Conservation (phyloP, 2,329 filamentous ascomycete species). For the Colletotrichum chlorophyti region DNA sequence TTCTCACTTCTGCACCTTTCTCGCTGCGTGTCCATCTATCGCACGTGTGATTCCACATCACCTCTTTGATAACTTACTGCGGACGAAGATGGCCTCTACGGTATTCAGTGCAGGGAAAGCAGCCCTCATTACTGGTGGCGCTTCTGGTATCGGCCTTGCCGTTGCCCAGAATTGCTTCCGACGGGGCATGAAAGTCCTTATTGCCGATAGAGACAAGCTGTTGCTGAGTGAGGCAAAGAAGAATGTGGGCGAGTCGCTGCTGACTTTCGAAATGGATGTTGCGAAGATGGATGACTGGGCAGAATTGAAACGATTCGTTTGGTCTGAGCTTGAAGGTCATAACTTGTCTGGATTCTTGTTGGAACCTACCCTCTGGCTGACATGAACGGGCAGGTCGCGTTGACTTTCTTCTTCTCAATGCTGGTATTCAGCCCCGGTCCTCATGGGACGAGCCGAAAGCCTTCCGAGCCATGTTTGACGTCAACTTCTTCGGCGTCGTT, state of each 20-base stretch:
- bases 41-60: too few species aligned
- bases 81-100: neutral
- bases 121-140: conserved; percentile 82
- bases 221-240: conserved; percentile 57
- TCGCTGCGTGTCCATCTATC: too few species aligned
- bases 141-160: conserved; percentile 78
- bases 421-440: conserved; percentile 62
- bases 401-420: conserved; percentile 78
- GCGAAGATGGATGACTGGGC: conserved; percentile 64
- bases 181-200: conserved; percentile 75
- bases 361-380: too few species aligned
- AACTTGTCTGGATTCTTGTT: conserved; percentile 18
- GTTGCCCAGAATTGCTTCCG: conserved; percentile 72
- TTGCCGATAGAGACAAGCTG: conserved; percentile 69
- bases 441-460: conserved; percentile 61
- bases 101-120: conserved; percentile 45
- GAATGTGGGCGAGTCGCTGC: conserved; percentile 43
- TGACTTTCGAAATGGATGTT: conserved; percentile 68
- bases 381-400: too few species aligned
- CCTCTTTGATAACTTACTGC: too few species aligned
- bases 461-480: conserved; percentile 65
- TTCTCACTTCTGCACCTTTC: too few species aligned
- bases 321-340: conserved; percentile 53
- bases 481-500: conserved; percentile 79
- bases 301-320: conserved; percentile 52